Evolutionary conservation across 345 rosid species (phyloP).

Genomic region (Arabidopsis arenosa): DNA sequence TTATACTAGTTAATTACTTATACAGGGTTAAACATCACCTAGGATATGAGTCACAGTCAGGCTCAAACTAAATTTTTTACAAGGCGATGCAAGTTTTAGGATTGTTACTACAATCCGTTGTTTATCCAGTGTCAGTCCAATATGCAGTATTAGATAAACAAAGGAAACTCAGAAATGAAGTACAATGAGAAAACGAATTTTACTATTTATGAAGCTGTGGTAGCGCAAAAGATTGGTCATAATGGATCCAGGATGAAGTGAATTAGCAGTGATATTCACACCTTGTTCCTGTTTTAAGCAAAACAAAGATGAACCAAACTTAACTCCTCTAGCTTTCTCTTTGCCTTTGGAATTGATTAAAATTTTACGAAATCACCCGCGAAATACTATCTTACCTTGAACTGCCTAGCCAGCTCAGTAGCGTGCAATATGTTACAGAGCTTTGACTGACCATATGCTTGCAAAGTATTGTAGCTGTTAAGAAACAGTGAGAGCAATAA

Average conservation of each 20-base stretch:
- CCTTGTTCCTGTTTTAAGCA: conserved; percentile 61
- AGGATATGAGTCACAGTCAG: conserved; percentile 12
- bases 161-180: background rate
- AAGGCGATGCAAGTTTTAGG: background rate
- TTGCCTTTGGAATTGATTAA: background rate
- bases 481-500: background rate
- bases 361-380: background rate
- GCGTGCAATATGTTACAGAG: conserved; percentile 83
- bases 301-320: conserved; percentile 26
- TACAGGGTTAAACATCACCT: conserved; percentile 1
- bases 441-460: conserved; percentile 80
- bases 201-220: conserved; percentile 53
- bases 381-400: conserved; percentile 57
- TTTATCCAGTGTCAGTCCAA: background rate
- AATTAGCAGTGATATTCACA: conserved; percentile 64
- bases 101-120: background rate
- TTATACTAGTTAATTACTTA: background rate
- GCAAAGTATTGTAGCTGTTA: conserved; percentile 55
- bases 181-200: conserved; percentile 4
- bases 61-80: conserved; percentile 14
- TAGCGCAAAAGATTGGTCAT: conserved; percentile 67
- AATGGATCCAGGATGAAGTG: conserved; percentile 80
- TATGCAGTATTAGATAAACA: background rate
- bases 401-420: conserved; percentile 70
- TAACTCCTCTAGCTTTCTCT: conserved; percentile 16